These are phyloP conservation scores for Papilionanthe hybrid DNA, from an alignment of 116 monocot species.

Conservation along the genomic window DNA sequence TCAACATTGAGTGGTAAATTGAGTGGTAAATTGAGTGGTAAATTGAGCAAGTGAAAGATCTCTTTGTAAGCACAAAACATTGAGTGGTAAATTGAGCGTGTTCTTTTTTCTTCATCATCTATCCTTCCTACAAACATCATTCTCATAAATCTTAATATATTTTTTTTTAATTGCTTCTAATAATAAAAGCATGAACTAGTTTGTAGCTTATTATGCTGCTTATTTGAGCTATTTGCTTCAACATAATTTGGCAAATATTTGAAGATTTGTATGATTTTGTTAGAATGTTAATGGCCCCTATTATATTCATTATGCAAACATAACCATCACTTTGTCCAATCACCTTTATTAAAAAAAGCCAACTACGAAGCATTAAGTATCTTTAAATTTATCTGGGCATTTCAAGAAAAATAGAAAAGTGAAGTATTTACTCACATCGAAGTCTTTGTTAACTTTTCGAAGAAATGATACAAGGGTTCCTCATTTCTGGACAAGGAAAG, in stretches of 20 bases:
- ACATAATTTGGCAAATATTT: neutral
- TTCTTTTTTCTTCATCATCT: slow-evolving; percentile 22
- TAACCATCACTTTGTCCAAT: no score
- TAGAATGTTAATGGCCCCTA: slow-evolving; percentile 31
- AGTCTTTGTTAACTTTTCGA: slow-evolving; percentile 32
- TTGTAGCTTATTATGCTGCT: slow-evolving; percentile 9
- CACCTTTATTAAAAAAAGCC: no score
- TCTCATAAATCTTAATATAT: neutral
- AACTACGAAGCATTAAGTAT: no score
- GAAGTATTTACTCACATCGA: no score
- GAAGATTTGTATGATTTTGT: slow-evolving; percentile 23
- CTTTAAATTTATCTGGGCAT: no score
- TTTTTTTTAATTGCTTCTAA: neutral
- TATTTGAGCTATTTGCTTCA: slow-evolving; percentile 15
- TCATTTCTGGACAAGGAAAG: slow-evolving; percentile 31
- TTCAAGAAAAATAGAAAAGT: no score
- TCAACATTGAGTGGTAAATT: no score
- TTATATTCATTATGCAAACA: neutral
- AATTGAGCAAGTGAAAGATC: no score
- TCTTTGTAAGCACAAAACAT: slow-evolving; percentile 34
- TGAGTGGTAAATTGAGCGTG: slow-evolving; percentile 44
- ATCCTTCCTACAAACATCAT: slow-evolving; percentile 34
- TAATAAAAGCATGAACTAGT: neutral
- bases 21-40: no score
- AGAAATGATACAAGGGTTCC: slow-evolving; percentile 36